These are phyloP conservation scores for Uronychia setigera DNA, from an alignment of 73 alveolate genomes.

Conservation along the genomic window DNA sequence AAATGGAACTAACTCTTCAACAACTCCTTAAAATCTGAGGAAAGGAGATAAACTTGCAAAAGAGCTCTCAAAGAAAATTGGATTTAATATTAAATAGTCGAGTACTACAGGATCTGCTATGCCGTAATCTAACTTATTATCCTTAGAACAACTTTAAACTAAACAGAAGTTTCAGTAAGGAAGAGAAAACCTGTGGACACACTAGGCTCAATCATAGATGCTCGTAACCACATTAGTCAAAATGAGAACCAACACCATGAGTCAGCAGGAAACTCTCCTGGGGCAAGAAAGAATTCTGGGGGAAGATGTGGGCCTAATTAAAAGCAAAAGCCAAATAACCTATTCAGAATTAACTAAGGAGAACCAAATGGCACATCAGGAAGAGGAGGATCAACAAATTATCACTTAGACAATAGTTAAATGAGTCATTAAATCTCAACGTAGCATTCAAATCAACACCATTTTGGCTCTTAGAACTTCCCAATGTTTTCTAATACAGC, in stretches of 20 bases:
- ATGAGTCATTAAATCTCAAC: no score
- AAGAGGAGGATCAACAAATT: neutral
- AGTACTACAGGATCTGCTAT: neutral
- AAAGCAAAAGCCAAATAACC: no score
- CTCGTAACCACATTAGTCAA: neutral
- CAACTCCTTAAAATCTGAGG: neutral
- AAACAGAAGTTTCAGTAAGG: neutral
- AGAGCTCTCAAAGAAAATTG: neutral
- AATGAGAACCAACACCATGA: neutral
- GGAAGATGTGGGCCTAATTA: no score
- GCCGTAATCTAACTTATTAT: neutral
- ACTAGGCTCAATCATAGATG: neutral
- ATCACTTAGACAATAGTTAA: neutral
- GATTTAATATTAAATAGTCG: neutral
- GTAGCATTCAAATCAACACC: no score
- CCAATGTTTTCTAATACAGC: neutral
- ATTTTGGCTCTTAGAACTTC: neutral
- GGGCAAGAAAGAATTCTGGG: neutral
- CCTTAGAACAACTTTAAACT: neutral
- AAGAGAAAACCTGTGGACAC: neutral
- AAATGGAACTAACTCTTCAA: neutral
- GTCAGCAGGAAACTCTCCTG: neutral
- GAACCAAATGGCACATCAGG: neutral
- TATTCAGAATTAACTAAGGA: no score
- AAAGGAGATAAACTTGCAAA: neutral